phyloP scores from a whole-genome alignment of 106 monocot species.

The Acorus gramineus region DNA sequence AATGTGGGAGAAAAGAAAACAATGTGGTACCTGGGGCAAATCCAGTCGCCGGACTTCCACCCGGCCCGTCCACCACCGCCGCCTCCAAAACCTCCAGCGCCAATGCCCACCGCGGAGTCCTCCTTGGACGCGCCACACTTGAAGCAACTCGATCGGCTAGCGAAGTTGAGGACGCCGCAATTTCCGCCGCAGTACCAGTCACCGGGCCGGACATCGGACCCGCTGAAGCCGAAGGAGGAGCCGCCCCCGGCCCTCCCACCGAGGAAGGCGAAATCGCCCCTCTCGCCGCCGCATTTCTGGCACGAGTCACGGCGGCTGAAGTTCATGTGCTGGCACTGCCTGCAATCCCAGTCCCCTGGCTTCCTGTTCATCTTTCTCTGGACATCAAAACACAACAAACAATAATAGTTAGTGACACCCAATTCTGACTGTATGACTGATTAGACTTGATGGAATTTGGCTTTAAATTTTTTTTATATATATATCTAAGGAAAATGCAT shows the following conservation, averaged over 20 bases:
- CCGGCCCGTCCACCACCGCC: neutral
- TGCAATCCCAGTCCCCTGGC: constrained; percentile 45
- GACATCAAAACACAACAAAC: too few relatives aligned
- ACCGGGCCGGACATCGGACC: constrained; percentile 20
- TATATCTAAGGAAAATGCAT: too few relatives aligned
- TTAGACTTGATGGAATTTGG: too few relatives aligned
- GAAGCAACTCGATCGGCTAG: constrained; percentile 34
- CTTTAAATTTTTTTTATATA: too few relatives aligned
- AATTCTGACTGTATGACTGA: too few relatives aligned
- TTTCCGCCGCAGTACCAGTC: constrained; percentile 30
- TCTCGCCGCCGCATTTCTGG: constrained; percentile 21
- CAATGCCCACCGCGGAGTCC: neutral
- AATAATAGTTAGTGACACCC: too few relatives aligned
- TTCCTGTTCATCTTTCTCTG: constrained; percentile 22
- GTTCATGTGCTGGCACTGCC: constrained; percentile 30
- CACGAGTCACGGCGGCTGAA: constrained; percentile 31
- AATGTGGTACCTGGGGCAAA: constrained; percentile 7
- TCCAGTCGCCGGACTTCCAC: constrained; percentile 14
- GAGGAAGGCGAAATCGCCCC: constrained; percentile 3
- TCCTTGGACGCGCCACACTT: constrained; percentile 25
- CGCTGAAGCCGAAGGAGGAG: neutral
- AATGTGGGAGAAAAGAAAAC: too few relatives aligned
- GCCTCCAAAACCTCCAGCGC: constrained; percentile 1
- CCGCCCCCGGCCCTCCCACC: neutral
- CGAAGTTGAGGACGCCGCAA: constrained; percentile 37